Percentiles rank a stretch among this genome's conserved stretches.
Evolutionary conservation across 495 filamentous ascomycete species (phyloP).

Genomic region (Thermochaetoides thermophila): DNA sequence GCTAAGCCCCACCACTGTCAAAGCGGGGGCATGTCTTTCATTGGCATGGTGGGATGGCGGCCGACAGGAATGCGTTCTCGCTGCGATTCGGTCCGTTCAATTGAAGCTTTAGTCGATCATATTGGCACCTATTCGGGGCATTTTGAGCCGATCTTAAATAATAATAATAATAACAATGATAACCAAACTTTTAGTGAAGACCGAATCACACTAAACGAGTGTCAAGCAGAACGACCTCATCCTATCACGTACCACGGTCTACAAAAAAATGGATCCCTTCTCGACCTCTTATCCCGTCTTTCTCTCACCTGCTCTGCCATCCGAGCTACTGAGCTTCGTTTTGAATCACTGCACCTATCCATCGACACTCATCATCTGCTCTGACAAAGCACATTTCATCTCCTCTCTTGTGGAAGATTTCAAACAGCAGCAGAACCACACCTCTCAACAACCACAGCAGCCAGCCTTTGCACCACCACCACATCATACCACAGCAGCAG

Average conservation of each 20-base stretch:
- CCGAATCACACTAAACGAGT: too few species aligned
- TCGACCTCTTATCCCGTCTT: constrained; percentile 22
- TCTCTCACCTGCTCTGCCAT: constrained; percentile 35
- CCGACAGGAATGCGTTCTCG: too few species aligned
- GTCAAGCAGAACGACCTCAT: too few species aligned
- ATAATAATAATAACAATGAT: too few species aligned
- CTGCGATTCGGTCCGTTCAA: too few species aligned
- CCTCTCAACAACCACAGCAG: neutral
- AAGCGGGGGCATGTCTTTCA: too few species aligned
- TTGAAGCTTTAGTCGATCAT: too few species aligned
- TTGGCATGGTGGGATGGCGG: too few species aligned
- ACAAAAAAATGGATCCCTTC: constrained; percentile 1
- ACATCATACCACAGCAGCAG: neutral
- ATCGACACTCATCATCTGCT: constrained; percentile 57
- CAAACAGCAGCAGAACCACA: neutral
- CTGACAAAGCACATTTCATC: constrained; percentile 48
- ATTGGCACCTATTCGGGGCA: too few species aligned
- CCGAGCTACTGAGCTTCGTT: constrained; percentile 49
- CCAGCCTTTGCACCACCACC: neutral
- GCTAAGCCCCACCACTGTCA: constrained; percentile 9
- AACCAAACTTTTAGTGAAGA: too few species aligned
- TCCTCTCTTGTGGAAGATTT: constrained; percentile 19
- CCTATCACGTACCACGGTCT: neutral
- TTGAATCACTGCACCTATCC: constrained; percentile 38
- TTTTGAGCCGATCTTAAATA: too few species aligned